Evolutionary conservation across 2,329 filamentous ascomycete genomes (phyloP).

Genomic region (Bipolaris oryzae): DNA sequence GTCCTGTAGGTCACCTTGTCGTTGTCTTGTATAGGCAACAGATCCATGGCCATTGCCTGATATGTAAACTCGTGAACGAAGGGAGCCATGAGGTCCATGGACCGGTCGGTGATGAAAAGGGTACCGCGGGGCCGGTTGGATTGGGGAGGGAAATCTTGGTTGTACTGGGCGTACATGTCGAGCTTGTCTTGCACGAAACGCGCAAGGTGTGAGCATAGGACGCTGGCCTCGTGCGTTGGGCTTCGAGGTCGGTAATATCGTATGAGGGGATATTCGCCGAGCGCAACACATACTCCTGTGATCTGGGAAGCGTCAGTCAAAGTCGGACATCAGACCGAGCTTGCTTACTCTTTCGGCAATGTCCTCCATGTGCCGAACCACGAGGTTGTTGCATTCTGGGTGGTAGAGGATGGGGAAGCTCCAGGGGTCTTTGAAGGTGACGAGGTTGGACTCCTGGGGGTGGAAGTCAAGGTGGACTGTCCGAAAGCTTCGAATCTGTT

Average conservation of each 20-base stretch:
- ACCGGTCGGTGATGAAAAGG: slow-evolving; percentile 85
- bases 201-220: slow-evolving; percentile 86
- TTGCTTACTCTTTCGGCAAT: slow-evolving; percentile 80
- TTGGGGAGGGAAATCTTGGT: slow-evolving; percentile 83
- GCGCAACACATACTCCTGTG: slow-evolving; percentile 82
- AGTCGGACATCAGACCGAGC: not conserved
- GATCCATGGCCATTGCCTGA: slow-evolving; percentile 95
- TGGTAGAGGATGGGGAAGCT: slow-evolving; percentile 95
- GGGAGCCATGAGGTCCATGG: slow-evolving; percentile 89
- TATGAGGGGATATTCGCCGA: slow-evolving; percentile 94
- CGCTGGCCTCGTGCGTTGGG: slow-evolving; percentile 82
- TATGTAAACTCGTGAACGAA: slow-evolving; percentile 97
- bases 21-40: slow-evolving; percentile 84
- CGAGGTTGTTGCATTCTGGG: slow-evolving; percentile 82
- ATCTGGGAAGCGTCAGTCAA: slow-evolving; percentile 60
- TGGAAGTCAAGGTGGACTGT: slow-evolving; percentile 88
- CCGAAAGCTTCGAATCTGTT: slow-evolving; percentile 79
- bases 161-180: slow-evolving; percentile 84
- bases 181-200: slow-evolving; percentile 90
- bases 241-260: slow-evolving; percentile 83
- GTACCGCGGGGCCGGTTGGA: slow-evolving; percentile 78
- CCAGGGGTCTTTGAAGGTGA: slow-evolving; percentile 93
- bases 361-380: slow-evolving; percentile 80
- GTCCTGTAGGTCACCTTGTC: slow-evolving; percentile 89
- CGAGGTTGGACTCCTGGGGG: slow-evolving; percentile 86